Evolutionary conservation across 164 flowering plant genomes (phyloP).

Genomic region (Pachysandra terminalis): DNA sequence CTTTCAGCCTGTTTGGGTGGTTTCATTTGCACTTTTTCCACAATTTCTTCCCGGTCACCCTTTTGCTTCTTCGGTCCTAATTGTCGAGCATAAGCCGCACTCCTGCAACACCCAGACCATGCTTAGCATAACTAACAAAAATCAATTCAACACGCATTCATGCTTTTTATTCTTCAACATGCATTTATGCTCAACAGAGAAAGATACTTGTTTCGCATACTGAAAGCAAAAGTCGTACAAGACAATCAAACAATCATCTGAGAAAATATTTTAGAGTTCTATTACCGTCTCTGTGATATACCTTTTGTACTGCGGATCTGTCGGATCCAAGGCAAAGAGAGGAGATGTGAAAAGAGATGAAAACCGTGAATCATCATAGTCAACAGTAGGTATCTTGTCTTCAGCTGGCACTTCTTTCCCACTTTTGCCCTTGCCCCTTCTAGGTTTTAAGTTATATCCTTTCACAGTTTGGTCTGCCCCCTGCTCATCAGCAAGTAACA

Average conservation of each 20-base stretch:
- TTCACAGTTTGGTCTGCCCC: conserved; percentile 47
- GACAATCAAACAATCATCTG: neutral
- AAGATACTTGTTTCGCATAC: too few relatives aligned
- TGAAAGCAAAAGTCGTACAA: too few relatives aligned
- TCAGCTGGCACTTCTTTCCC: conserved; percentile 46
- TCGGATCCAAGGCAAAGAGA: conserved; percentile 81
- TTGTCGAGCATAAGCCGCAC: conserved; percentile 74
- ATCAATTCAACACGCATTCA: neutral
- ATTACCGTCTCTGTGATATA: conserved; percentile 14
- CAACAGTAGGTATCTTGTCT: conserved; percentile 55
- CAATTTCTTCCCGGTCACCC: conserved; percentile 16
- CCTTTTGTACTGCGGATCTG: conserved; percentile 89
- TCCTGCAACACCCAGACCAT: conserved; percentile 49
- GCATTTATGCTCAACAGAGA: neutral
- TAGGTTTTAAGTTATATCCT: conserved; percentile 75
- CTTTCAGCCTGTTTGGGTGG: conserved; percentile 10
- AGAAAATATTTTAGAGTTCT: neutral
- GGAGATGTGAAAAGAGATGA: conserved; percentile 48
- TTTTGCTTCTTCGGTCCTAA: conserved; percentile 42
- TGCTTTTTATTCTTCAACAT: too few relatives aligned
- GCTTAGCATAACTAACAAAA: conserved; percentile 1
- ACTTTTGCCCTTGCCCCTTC: conserved; percentile 55
- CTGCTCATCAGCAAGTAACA: conserved; percentile 77
- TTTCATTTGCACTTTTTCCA: conserved; percentile 7
- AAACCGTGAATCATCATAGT: conserved; percentile 71